Evolutionary conservation across 2,329 filamentous ascomycete genomes (phyloP), one percentile per base, ranked within the genome.

Genomic region (Claviceps maximensis): DNA sequence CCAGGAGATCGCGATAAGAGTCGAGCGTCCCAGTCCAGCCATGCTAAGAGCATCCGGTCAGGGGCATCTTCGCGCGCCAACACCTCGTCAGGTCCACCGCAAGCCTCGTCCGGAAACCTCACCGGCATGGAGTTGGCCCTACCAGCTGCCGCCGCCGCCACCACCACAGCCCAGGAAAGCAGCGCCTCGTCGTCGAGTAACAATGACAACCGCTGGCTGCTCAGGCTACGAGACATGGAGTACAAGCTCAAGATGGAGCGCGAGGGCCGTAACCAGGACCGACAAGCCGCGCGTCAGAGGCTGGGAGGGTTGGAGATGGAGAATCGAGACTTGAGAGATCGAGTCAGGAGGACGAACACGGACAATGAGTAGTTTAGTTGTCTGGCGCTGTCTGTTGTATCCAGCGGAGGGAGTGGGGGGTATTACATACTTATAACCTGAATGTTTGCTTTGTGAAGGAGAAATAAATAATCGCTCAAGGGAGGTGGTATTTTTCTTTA

Each of bases 171-270:
- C 59, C 63, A 12, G 7, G 29, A 12, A 27, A 59, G 61, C 5
- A 53, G 54, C 29, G 29, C 29, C 4, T 19, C 27, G 7, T 2
- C 12, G 54, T 57, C 60, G 50, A 53, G 55, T 25, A 58, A 58
- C 40, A 70, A 71, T 41, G 85, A 91, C 60, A 84, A 87, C 58
- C 81, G 86, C 59, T 95, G 89, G 88, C 82, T 94, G 58, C 80
- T 95, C 57, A 75, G 93, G 7, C 74, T 97, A 36, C 82, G 88
- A 54, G 90, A 97, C 64, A 73, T 97, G 59, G 93, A 98, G 73
- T 79, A 84, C 58, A 82, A 94, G 60, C 74, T 98, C 19, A 95
- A 95, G 67, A 83, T 87, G 47, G 93, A 98, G 71, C 75, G 93
- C 15, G 93, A 97, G 68, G 89, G 84, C 1, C 74, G 93, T 46